A percentile compares a stretch with the other conserved stretches of the same genome.
phyloP scores from a whole-genome alignment of 805 yeast genomes.

The Candida railenensis region DNA sequence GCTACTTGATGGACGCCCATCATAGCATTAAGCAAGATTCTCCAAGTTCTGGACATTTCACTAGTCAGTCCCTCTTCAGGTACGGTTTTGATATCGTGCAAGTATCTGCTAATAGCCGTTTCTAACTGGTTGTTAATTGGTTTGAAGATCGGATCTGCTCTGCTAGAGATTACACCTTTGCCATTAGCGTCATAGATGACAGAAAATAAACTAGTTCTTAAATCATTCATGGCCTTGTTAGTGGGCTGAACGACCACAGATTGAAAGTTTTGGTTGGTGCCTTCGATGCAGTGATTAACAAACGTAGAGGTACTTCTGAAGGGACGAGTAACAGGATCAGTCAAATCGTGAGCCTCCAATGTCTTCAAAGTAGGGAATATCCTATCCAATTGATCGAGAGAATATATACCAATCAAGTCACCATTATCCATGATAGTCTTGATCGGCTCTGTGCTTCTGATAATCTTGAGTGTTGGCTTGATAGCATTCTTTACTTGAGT shows the following conservation, averaged over 20 bases:
- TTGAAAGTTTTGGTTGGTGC: conserved; percentile 10
- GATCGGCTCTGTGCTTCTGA: conserved; percentile 29
- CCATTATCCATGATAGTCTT: conserved; percentile 52
- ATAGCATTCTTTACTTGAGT: conserved; percentile 28
- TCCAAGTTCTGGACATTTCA: conserved; percentile 55
- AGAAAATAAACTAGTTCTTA: conserved; percentile 51
- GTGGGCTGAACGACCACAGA: conserved; percentile 44
- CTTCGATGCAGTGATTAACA: background rate
- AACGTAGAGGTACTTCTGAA: conserved; percentile 44
- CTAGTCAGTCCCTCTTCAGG: conserved; percentile 47
- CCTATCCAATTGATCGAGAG: conserved; percentile 58
- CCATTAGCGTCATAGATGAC: conserved; percentile 58
- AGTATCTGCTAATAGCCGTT: conserved; percentile 42
- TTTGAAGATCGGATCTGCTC: conserved; percentile 57
- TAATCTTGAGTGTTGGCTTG: conserved; percentile 21
- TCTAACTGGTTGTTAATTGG: conserved; percentile 62
- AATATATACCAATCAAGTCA: conserved; percentile 47
- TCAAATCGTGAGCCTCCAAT: conserved; percentile 47
- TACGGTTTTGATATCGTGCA: conserved; percentile 40
- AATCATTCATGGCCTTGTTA: conserved; percentile 43
- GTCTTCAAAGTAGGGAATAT: conserved; percentile 60
- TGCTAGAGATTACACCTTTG: conserved; percentile 60
- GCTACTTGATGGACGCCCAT: conserved; percentile 16
- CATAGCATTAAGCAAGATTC: conserved; percentile 39
- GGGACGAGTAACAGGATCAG: conserved; percentile 53